A percentile compares a stretch with the other conserved stretches of the same genome.
Evolutionary conservation across 768 basidiomycete species (phyloP).

Genomic region (Crepidotus variabilis): DNA sequence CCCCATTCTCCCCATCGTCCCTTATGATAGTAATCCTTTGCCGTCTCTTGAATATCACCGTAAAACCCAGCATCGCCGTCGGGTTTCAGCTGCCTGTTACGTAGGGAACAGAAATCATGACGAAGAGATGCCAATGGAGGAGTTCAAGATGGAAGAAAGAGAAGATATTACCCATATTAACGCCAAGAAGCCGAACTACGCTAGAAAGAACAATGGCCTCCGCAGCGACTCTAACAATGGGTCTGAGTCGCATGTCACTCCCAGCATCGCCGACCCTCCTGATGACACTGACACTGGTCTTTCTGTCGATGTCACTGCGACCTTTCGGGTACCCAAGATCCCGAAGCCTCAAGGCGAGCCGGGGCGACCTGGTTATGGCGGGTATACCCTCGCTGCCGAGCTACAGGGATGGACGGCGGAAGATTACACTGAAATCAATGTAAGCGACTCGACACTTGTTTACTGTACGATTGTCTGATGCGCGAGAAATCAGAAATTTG

Average conservation of each 20-base stretch:
- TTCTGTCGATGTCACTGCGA: not conserved
- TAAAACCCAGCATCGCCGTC: too few species aligned
- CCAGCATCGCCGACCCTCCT: not conserved
- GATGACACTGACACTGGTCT: not conserved
- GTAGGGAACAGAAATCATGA: too few species aligned
- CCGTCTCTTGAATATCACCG: too few species aligned
- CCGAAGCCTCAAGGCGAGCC: conserved; percentile 1
- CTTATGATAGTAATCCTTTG: too few species aligned
- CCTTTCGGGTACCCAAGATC: not conserved
- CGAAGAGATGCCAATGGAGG: too few species aligned
- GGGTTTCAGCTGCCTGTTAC: too few species aligned
- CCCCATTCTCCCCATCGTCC: too few species aligned
- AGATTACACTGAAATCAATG: not conserved
- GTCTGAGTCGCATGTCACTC: not conserved
- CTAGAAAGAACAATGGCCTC: not conserved
- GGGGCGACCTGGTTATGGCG: not conserved
- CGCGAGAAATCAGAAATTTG: not conserved
- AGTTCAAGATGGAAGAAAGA: too few species aligned
- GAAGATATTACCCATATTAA: not conserved
- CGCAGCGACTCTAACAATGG: not conserved
- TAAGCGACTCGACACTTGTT: not conserved
- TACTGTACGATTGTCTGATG: not conserved
- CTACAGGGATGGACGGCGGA: not conserved
- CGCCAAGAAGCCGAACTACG: not conserved
- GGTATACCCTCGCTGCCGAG: not conserved